phyloP scores from a whole-genome alignment of 371 early-diverging fungal species.

The Rhizopus sp. region DNA sequence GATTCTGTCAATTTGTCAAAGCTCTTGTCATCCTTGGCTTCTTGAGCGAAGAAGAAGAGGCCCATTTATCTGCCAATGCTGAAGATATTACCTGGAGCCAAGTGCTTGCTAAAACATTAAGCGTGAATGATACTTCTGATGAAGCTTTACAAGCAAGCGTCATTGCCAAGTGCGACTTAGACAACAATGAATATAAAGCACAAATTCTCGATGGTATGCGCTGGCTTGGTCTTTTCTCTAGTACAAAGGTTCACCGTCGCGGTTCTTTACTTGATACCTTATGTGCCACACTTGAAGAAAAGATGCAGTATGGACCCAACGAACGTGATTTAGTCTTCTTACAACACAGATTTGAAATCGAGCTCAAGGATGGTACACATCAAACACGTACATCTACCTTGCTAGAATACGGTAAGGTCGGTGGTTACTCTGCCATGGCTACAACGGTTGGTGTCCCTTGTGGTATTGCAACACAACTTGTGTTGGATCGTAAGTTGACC shows the following conservation, averaged over 20 bases:
- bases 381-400: constrained; percentile 91
- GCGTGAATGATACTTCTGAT: constrained; percentile 28
- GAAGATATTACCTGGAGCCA: constrained; percentile 80
- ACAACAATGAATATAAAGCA: constrained; percentile 54
- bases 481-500: constrained; percentile 82
- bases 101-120: constrained; percentile 65
- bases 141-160: constrained; percentile 45
- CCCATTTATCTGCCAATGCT: constrained; percentile 57
- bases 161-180: constrained; percentile 49
- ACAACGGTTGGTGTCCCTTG: constrained; percentile 97
- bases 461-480: constrained; percentile 92
- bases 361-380: constrained; percentile 74
- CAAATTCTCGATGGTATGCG: constrained; percentile 73
- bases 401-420: constrained; percentile 89
- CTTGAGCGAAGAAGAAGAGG: constrained; percentile 76
- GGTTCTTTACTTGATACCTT: constrained; percentile 91
- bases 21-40: constrained; percentile 92
- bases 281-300: constrained; percentile 93
- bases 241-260: constrained; percentile 60
- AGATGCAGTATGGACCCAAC: constrained; percentile 87
- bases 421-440: constrained; percentile 95
- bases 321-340: constrained; percentile 97
- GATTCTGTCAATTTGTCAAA: constrained; percentile 90
- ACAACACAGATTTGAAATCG: constrained; percentile 95
- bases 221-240: constrained; percentile 86